Percentiles rank a stretch among this genome's conserved stretches.
These are phyloP conservation scores for Aspergillus indologenus DNA, from an alignment of 495 filamentous ascomycete species.

Conservation along the genomic window DNA sequence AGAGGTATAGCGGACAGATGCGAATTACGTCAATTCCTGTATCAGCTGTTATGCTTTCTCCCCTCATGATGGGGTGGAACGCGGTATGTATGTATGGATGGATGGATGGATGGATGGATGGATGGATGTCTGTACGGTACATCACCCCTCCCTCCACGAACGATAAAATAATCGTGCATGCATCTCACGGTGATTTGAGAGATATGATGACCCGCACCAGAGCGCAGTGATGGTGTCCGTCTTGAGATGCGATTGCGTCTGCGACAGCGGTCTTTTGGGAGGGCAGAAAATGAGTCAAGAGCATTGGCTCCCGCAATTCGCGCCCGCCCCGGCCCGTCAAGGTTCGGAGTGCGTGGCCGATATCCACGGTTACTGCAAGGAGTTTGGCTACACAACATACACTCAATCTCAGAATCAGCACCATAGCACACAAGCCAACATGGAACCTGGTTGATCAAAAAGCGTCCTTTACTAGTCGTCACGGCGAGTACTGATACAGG, in stretches of 20 bases:
- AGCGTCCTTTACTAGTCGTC: not conserved
- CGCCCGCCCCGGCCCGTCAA: constrained; percentile 47
- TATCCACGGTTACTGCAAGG: constrained; percentile 41
- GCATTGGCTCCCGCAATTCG: constrained; percentile 24
- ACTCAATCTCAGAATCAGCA: not conserved
- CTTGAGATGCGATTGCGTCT: not conserved
- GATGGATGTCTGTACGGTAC: not conserved
- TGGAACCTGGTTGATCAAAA: not conserved
- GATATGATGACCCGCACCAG: not conserved
- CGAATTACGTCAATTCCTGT: constrained; percentile 1
- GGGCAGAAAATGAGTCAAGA: not conserved
- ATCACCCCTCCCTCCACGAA: not conserved
- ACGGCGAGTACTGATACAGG: not conserved
- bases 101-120: too few species aligned
- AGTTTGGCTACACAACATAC: constrained; percentile 13
- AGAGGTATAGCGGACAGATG: not conserved
- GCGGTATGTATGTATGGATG: not conserved
- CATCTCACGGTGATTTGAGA: not conserved
- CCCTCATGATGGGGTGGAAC: not conserved
- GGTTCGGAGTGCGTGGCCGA: constrained; percentile 42
- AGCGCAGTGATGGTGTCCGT: not conserved
- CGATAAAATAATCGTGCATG: not conserved
- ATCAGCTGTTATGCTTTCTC: not conserved
- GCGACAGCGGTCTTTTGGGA: not conserved
- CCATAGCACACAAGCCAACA: not conserved